Base-by-base conservation (phyloP, 768 basidiomycete species). In the Lactifluus hygrophoroides region DNA sequence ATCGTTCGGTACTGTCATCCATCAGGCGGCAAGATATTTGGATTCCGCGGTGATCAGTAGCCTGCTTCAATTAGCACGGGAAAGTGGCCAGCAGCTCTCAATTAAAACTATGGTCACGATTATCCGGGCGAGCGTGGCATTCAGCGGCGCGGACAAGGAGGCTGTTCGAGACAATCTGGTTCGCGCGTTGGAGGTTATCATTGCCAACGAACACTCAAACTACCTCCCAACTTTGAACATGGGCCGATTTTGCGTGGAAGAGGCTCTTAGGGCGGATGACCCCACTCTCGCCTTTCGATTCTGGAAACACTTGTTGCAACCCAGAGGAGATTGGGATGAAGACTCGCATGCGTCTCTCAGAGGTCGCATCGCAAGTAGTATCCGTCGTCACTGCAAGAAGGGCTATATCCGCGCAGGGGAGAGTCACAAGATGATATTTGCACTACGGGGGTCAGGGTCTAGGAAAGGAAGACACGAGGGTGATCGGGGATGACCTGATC, bases 1-100 rank as follows among this genome's bases (percentile, higher is more conserved):
- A 35, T 78, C 80, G 43, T 82, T 78, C 69, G 83, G 82, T 30
- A 85, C 84, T 0, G 76, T 85, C 43, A 70, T 88, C 58, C 83
- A 85, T 60, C 73, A 76, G 56, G 84, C 86, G 10, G 69, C 79
- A 34, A 61, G 69, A 21, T 74, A 77, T 47, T 71, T 72, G 27
- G 76, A 85, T 54, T 57, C 64, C 48, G 68, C 72, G 30, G 69
- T 86, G 27, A 79, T 78, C 32, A 58, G 67, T 14, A 65, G 72
- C 43, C 69, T 86, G 65, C 68, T 80, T 28, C 61, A 62, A 25
- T 73, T 69, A 38, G 75, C 79, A 40, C 69, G 70, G n/a, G 64
- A 67, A 30, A 63, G 71, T 13, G 72, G 74, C 3, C 64, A 72
- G 42, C 66, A 69, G 38, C 65, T 85, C 28, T 76, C 76, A 30